Base-by-base conservation (phyloP, 768 basidiomycete species). In the Chalciporus pseudorubinellus region DNA sequence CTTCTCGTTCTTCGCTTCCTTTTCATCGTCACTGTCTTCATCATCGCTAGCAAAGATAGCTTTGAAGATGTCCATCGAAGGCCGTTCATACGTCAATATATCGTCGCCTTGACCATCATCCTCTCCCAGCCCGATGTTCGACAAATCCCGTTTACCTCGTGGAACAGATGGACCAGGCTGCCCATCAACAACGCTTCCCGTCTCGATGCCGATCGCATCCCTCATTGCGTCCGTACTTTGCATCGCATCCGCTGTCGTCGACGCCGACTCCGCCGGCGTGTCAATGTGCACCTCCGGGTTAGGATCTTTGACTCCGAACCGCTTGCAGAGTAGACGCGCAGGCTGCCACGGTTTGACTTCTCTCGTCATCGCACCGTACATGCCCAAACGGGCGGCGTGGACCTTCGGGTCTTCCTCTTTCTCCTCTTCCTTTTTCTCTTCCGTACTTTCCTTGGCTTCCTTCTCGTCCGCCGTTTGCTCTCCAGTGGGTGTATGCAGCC, bases 1-100 rank as follows among this genome's bases (percentile, higher is more conserved):
- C 24, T 66, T 67, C 60, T 44, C 57, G 6, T 13, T 12, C 22
- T 66, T 68, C 58, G 48, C 58, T 42, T 45, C 69, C 62, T 19
- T 63, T 4, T 92, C 91, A 3, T 84, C 84, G 9, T 84, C 89
- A 16, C 84, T 85, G 31, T 91, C 89, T 61, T 95, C 93, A 40
- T 92, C 91, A 53, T 92, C 92, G 69, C 90, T 93, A 11, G 93
- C 95, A 66, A 99, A 99, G 53, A 99, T 98, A 3, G 95, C 94
- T 66, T 95, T 97, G 77, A 98, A 99, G 39, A 98, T 83, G 62
- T 93, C 89, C 79, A 93, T 90, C 6, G 84, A 74, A 2, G 97
- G 95, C 34, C 89, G 80, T 59, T 89, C 77, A 67, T 98, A 95
- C 0, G 89, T 94, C 56, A 98, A 74, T 6, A 84, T 93, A 62